A percentile compares a stretch with the other conserved stretches of the same genome.
Conservation (phyloP, 148 eudicot genomes). For the Persicaria tinctoria region DNA sequence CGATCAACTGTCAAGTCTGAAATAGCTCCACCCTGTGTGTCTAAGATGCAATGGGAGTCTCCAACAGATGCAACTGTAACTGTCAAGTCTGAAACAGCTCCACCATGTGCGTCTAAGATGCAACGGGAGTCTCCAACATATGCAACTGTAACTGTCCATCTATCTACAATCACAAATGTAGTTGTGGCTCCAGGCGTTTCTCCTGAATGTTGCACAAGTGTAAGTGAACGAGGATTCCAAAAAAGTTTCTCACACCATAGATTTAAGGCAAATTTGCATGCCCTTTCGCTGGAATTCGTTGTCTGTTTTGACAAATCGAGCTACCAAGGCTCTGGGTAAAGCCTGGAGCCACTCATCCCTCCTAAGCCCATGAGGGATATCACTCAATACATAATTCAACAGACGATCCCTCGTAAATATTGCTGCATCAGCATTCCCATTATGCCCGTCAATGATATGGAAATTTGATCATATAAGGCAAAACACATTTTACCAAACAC, state of each 20-base stretch:
- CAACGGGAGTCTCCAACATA: constrained; percentile 93
- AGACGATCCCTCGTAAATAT: constrained; percentile 79
- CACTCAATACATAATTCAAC: constrained; percentile 60
- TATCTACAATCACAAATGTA: constrained; percentile 70
- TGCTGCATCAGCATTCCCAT: constrained; percentile 83
- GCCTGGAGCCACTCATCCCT: constrained; percentile 86
- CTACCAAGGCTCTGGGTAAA: constrained; percentile 87
- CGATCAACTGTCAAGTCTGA: constrained; percentile 28
- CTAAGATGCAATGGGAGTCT: no score
- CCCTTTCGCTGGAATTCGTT: constrained; percentile 84
- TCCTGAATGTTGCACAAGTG: constrained; percentile 31
- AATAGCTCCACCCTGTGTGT: no score
- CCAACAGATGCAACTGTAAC: constrained; percentile 16
- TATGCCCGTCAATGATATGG: constrained; percentile 94
- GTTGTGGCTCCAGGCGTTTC: constrained; percentile 88
- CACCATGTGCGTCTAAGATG: constrained; percentile 71
- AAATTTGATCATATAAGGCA: constrained; percentile 5
- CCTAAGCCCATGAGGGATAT: constrained; percentile 73
- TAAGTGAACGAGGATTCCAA: neutral
- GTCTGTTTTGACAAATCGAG: constrained; percentile 94
- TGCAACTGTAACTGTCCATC: constrained; percentile 90
- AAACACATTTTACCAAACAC: no score
- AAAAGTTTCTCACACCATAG: neutral
- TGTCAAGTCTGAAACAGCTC: constrained; percentile 51
- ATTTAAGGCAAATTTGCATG: constrained; percentile 13